Percentiles rank a stretch among this genome's conserved stretches.
phyloP scores from a whole-genome alignment of 2,329 filamentous ascomycete species.

The Colletotrichum incanum region DNA sequence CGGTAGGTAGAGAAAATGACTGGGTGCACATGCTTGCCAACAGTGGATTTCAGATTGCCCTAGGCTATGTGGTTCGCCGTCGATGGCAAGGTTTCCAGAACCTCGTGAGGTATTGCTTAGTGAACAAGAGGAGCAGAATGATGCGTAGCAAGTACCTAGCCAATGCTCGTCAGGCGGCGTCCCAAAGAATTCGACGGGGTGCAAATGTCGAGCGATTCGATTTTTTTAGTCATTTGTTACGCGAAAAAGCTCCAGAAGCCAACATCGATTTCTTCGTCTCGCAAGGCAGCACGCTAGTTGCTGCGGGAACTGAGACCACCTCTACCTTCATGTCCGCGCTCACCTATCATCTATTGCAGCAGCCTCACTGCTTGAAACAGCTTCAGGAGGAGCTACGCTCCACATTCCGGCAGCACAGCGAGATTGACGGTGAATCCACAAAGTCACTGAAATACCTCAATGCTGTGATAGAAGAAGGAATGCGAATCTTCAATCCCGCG shows the following conservation, averaged over 20 bases:
- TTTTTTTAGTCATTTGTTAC: constrained; percentile 27
- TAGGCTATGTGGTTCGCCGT: constrained; percentile 21
- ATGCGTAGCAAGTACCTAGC: constrained; percentile 23
- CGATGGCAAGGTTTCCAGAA: constrained; percentile 17
- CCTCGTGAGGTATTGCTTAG: constrained; percentile 3
- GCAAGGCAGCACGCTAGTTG: constrained; percentile 15
- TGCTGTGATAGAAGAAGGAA: constrained; percentile 25
- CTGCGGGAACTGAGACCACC: constrained; percentile 25
- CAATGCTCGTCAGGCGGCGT: not conserved
- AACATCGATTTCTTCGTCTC: constrained; percentile 25
- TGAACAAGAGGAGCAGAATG: constrained; percentile 18
- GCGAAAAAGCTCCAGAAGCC: constrained; percentile 21
- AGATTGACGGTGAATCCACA: constrained; percentile 16
- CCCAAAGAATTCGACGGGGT: not conserved
- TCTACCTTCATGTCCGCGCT: constrained; percentile 28
- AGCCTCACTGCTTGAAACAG: constrained; percentile 5
- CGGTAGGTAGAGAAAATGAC: constrained; percentile 4
- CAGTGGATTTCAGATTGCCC: constrained; percentile 29
- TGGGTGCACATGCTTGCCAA: constrained; percentile 31
- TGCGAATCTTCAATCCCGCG: constrained; percentile 30
- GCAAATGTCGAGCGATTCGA: constrained; percentile 22
- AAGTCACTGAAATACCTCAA: constrained; percentile 17
- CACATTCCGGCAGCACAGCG: constrained; percentile 1
- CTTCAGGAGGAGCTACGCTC: constrained; percentile 8
- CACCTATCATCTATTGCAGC: constrained; percentile 17